Conservation (phyloP, 129 eudicot species). For the Artemisia tridentata region DNA sequence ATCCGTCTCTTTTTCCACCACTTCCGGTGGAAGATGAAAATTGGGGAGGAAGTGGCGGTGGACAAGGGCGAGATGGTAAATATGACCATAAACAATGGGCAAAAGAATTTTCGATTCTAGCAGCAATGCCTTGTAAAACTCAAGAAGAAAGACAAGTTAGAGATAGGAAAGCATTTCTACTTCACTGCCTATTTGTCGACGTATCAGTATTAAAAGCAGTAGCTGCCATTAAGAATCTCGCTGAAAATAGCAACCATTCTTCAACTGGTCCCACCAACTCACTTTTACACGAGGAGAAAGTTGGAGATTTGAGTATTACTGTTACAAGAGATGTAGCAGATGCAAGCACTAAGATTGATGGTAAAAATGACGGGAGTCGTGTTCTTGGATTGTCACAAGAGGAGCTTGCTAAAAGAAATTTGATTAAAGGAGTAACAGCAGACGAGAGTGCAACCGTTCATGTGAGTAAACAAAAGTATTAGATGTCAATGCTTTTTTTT, state of each 20-base stretch:
- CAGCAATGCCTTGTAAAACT: constrained; percentile 98
- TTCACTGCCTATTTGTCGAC: constrained; percentile 90
- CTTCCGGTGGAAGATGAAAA: constrained; percentile 95
- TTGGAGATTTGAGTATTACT: constrained; percentile 70
- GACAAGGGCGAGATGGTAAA: constrained; percentile 78
- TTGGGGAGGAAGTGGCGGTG: constrained; percentile 99
- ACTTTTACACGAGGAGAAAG: constrained; percentile 52
- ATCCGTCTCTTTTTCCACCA: constrained; percentile 73
- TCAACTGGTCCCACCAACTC: constrained; percentile 21
- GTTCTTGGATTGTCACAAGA: constrained; percentile 72
- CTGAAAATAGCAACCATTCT: constrained; percentile 32
- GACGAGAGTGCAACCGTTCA: constrained; percentile 94
- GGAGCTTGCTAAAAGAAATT: constrained; percentile 79
- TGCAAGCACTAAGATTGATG: constrained; percentile 78
- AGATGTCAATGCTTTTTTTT: neutral
- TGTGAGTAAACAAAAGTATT: constrained; percentile 46
- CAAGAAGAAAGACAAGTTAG: constrained; percentile 88
- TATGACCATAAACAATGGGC: constrained; percentile 84
- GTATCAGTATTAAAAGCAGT: constrained; percentile 91
- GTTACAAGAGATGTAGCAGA: constrained; percentile 63
- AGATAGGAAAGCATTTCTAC: constrained; percentile 91
- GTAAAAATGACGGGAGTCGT: constrained; percentile 76
- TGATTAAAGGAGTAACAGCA: constrained; percentile 94
- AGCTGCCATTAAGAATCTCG: constrained; percentile 48
- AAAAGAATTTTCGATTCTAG: constrained; percentile 73